A percentile compares a stretch with the other conserved stretches of the same genome.
Conservation (phyloP, 306 rosid species). For the Cicer arietinum region DNA sequence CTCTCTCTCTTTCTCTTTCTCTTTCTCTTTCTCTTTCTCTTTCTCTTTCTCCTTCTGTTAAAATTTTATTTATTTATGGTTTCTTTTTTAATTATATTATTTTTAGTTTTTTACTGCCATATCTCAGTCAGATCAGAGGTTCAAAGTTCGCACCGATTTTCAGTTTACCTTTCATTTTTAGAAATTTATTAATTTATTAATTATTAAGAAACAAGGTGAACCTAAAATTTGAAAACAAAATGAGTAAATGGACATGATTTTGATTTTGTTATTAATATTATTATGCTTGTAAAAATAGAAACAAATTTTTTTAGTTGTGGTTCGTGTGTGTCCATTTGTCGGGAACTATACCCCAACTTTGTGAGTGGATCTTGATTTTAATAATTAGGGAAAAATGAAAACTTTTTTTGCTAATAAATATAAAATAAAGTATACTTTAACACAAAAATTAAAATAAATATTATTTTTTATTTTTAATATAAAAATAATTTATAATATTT, state of each 20-base stretch:
- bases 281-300: constrained; percentile 30
- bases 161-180: not conserved
- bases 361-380: not conserved
- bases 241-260: constrained; percentile 27
- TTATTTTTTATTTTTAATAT: too few relatives aligned
- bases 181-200: not conserved
- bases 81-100: not conserved
- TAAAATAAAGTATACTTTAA: too few relatives aligned
- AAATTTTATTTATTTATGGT: not conserved
- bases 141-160: constrained; percentile 27
- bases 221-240: not conserved
- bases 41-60: not conserved
- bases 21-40: not conserved
- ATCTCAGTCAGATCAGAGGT: constrained; percentile 6
- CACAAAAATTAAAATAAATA: too few relatives aligned
- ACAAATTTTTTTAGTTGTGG: constrained; percentile 15
- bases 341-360: not conserved
- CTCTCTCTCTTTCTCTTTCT: constrained; percentile 5
- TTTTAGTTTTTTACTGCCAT: not conserved
- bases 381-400: too few relatives aligned
- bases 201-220: not conserved
- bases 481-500: too few relatives aligned
- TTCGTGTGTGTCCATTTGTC: constrained; percentile 36
- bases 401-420: too few relatives aligned
- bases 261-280: constrained; percentile 14